These are phyloP conservation scores for Botrytis hyacinthi DNA, from an alignment of 2,329 filamentous ascomycete species.

Conservation along the genomic window DNA sequence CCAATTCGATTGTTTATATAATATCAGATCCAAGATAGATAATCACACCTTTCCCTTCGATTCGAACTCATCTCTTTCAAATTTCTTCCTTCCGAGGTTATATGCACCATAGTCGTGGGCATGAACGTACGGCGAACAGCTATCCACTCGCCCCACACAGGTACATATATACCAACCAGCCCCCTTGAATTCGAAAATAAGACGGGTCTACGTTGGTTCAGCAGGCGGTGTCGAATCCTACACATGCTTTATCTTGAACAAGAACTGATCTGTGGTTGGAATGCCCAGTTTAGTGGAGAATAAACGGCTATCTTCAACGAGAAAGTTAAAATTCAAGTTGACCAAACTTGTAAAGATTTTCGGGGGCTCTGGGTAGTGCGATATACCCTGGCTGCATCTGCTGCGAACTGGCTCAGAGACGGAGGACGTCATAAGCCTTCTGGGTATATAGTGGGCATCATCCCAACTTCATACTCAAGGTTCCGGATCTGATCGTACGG, in stretches of 20 bases:
- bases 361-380: background rate
- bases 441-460: background rate
- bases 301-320: background rate
- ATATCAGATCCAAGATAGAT: background rate
- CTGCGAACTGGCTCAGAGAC: background rate
- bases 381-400: background rate
- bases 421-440: background rate
- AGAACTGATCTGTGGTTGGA: background rate
- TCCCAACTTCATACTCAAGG: background rate
- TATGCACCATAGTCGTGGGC: slow-evolving; percentile 20
- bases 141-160: background rate
- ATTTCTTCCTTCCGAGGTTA: background rate
- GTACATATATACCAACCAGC: slow-evolving; percentile 11
- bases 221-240: background rate
- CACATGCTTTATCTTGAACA: background rate
- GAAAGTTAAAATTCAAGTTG: background rate
- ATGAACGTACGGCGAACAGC: slow-evolving; percentile 15
- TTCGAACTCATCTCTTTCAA: background rate
- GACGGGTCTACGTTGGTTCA: background rate
- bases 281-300: background rate
- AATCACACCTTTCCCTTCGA: background rate
- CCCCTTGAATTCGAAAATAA: slow-evolving; percentile 13
- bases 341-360: background rate
- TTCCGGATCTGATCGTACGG: background rate
- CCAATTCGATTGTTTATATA: slow-evolving; percentile 1